Percentiles rank a stretch among this genome's conserved stretches.
Conservation (phyloP, 1,284 basidiomycete genomes). For the Marasmius oreades region DNA sequence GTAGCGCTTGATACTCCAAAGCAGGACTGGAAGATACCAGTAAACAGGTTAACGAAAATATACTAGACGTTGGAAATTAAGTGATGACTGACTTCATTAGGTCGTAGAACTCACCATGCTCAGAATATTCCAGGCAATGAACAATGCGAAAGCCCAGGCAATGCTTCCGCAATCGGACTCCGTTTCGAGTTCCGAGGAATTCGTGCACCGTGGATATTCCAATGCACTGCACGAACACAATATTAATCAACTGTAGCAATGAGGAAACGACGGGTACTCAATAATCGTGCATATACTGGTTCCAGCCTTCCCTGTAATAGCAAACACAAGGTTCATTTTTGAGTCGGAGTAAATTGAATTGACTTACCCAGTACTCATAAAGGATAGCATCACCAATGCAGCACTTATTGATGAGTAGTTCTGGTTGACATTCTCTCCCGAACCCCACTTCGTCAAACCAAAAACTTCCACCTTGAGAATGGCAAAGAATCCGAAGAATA, state of each 20-base stretch:
- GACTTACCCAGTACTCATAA: constrained; percentile 71
- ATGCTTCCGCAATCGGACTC: constrained; percentile 89
- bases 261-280: constrained; percentile 35
- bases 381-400: constrained; percentile 82
- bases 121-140: constrained; percentile 95
- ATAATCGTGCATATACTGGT: constrained; percentile 95
- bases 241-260: constrained; percentile 13
- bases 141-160: constrained; percentile 83
- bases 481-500: constrained; percentile 90
- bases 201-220: constrained; percentile 83
- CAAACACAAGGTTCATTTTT: not conserved
- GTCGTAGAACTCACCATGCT: constrained; percentile 73
- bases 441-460: constrained; percentile 86
- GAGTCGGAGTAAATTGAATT: constrained; percentile 13
- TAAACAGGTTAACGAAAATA: constrained; percentile 94
- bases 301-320: constrained; percentile 80
- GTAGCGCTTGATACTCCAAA: not conserved
- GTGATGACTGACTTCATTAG: not conserved
- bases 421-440: constrained; percentile 64
- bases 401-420: constrained; percentile 85
- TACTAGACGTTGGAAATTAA: constrained; percentile 50
- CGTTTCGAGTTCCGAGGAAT: constrained; percentile 39
- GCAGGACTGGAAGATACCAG: constrained; percentile 43
- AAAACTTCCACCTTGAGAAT: constrained; percentile 93
- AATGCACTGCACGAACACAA: constrained; percentile 48